A percentile compares a stretch with the other conserved stretches of the same genome.
phyloP scores from a whole-genome alignment of 495 filamentous ascomycete species.

The Xylaria acuta region DNA sequence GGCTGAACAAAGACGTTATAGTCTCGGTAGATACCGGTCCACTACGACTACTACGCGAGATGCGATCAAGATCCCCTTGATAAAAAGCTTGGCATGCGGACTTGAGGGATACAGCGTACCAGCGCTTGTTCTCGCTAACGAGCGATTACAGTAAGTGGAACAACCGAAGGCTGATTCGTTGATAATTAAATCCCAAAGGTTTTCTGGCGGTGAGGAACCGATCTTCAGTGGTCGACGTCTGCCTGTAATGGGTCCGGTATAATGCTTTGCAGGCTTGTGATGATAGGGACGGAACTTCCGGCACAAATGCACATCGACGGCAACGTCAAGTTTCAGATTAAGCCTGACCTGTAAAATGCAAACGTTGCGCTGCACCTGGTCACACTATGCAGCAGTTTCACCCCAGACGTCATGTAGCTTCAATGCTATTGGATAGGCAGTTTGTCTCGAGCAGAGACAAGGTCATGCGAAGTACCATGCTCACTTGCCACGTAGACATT shows the following conservation, averaged over 20 bases:
- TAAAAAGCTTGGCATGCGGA: conserved; percentile 26
- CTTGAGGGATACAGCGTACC: conserved; percentile 1
- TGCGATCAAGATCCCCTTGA: conserved; percentile 21
- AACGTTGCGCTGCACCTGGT: conserved; percentile 17
- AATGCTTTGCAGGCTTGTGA: conserved; percentile 15
- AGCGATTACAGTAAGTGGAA: conserved; percentile 16
- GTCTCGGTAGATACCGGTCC: not conserved
- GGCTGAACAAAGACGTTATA: conserved; percentile 18
- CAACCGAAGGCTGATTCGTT: not conserved
- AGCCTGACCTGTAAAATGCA: conserved; percentile 15
- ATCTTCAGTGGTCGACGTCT: conserved; percentile 9
- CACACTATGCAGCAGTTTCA: conserved; percentile 21
- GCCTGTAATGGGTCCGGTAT: conserved; percentile 12
- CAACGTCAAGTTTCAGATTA: conserved; percentile 25
- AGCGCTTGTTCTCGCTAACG: conserved; percentile 19
- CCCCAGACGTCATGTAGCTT: conserved; percentile 8
- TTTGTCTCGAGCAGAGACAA: conserved; percentile 19
- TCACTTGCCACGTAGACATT: conserved; percentile 25
- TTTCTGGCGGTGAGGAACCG: conserved; percentile 11
- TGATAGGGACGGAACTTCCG: conserved; percentile 21
- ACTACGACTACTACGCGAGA: conserved; percentile 22
- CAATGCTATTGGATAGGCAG: conserved; percentile 14
- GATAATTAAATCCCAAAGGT: not conserved
- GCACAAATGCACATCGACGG: conserved; percentile 21
- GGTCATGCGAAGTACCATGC: conserved; percentile 19